Conservation (phyloP, 495 filamentous ascomycete genomes). For the Penicillium waksmanii region DNA sequence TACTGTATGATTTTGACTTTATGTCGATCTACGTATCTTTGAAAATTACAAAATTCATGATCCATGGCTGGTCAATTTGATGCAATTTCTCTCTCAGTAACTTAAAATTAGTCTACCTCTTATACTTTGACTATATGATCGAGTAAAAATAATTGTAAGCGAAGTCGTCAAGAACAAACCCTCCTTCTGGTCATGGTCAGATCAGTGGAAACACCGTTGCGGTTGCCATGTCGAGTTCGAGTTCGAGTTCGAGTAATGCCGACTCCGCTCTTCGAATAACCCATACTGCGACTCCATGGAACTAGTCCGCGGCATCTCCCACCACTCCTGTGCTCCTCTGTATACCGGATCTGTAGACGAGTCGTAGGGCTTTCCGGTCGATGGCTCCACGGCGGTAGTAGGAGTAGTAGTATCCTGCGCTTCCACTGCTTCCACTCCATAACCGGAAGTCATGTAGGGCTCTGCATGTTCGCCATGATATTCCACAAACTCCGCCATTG, state of each 20-base stretch:
- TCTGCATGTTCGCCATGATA: conserved; percentile 49
- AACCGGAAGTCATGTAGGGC: conserved; percentile 73
- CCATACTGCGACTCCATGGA: conserved; percentile 65
- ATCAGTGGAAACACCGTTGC: not conserved
- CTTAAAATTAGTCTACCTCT: no score
- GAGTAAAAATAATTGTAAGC: no score
- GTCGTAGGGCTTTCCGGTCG: conserved; percentile 52
- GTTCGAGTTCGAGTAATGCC: conserved; percentile 8
- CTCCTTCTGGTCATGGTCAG: not conserved
- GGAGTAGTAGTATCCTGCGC: not conserved
- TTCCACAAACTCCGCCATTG: conserved; percentile 47
- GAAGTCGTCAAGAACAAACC: no score
- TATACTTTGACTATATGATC: no score
- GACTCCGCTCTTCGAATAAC: conserved; percentile 47
- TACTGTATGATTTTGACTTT: no score
- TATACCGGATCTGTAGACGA: conserved; percentile 67
- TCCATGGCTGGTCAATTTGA: no score
- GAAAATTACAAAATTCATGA: no score
- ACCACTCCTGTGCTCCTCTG: conserved; percentile 43
- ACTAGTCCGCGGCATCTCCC: conserved; percentile 43
- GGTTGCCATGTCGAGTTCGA: not conserved
- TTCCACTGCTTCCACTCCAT: conserved; percentile 55
- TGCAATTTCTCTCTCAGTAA: no score
- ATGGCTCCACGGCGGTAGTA: conserved; percentile 29
- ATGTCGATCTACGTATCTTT: no score